Evolutionary conservation across 257 asterid genomes (phyloP).

Genomic region (Solanum microdontum): DNA sequence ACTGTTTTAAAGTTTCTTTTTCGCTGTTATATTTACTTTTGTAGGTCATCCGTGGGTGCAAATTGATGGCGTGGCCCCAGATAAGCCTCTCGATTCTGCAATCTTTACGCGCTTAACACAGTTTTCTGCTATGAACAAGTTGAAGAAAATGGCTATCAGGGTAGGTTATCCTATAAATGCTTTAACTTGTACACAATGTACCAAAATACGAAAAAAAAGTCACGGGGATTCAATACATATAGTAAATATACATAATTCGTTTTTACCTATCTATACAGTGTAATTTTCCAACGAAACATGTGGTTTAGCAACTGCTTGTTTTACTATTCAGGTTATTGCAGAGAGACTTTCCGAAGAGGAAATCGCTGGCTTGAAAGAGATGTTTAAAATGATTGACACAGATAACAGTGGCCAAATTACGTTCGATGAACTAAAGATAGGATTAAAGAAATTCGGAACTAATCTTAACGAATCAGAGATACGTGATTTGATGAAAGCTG

Average conservation of each 20-base stretch:
- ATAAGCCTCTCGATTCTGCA: slow-evolving; percentile 65
- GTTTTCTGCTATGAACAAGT: slow-evolving; percentile 58
- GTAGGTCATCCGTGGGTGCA: slow-evolving; percentile 77
- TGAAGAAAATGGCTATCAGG: slow-evolving; percentile 65
- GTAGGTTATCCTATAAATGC: slow-evolving; percentile 14
- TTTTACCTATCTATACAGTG: background rate
- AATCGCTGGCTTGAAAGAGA: slow-evolving; percentile 77
- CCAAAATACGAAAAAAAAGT: too few relatives aligned
- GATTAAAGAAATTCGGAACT: slow-evolving; percentile 67
- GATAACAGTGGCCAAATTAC: slow-evolving; percentile 86
- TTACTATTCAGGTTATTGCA: slow-evolving; percentile 54
- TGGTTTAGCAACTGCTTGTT: rapidly evolving
- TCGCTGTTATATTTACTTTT: background rate
- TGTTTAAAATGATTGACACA: slow-evolving; percentile 68
- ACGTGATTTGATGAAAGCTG: slow-evolving; percentile 63
- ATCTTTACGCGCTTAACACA: slow-evolving; percentile 54
- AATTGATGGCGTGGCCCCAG: slow-evolving; percentile 50
- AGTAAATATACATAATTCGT: background rate
- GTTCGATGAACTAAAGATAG: slow-evolving; percentile 70
- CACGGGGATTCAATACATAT: rapidly evolving
- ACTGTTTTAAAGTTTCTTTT: background rate
- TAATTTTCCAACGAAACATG: background rate
- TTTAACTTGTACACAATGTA: too few relatives aligned
- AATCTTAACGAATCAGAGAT: slow-evolving; percentile 82
- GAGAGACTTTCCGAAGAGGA: slow-evolving; percentile 82